Percentiles rank a stretch among this genome's conserved stretches.
phyloP scores from a whole-genome alignment of 2,329 filamentous ascomycete species.

The Curvularia lunata region DNA sequence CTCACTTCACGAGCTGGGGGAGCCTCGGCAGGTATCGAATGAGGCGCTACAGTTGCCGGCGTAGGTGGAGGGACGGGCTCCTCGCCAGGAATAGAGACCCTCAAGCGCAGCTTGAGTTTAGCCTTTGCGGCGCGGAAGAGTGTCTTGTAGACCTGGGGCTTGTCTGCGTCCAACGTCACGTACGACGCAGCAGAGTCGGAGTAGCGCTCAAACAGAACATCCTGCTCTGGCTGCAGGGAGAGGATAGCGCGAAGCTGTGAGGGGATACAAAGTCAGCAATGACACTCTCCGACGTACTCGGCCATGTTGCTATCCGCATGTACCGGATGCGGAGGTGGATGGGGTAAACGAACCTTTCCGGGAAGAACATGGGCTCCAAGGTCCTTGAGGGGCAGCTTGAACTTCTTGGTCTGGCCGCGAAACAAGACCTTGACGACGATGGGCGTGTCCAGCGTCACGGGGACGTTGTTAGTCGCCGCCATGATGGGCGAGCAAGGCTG shows the following conservation, averaged over 20 bases:
- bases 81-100: constrained; percentile 66
- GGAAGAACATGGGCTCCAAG: constrained; percentile 77
- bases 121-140: constrained; percentile 96
- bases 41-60: constrained; percentile 22
- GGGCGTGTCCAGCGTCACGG: constrained; percentile 69
- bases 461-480: constrained; percentile 49
- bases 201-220: constrained; percentile 83
- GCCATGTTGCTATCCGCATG: background rate
- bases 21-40: constrained; percentile 18
- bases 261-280: constrained; percentile 24
- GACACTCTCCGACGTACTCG: background rate
- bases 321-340: background rate
- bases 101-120: constrained; percentile 94
- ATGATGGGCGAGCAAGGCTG: constrained; percentile 45
- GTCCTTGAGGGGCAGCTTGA: constrained; percentile 89
- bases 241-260: constrained; percentile 67
- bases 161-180: constrained; percentile 77
- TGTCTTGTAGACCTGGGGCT: constrained; percentile 90
- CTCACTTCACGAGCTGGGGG: constrained; percentile 37
- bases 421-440: constrained; percentile 87
- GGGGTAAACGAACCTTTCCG: constrained; percentile 72
- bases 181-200: constrained; percentile 89
- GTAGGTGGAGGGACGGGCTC: constrained; percentile 43
- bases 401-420: constrained; percentile 76
- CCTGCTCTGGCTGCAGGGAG: constrained; percentile 65